These are phyloP conservation scores for Boletus subcaerulescens DNA, from an alignment of 768 basidiomycete species.

Conservation along the genomic window DNA sequence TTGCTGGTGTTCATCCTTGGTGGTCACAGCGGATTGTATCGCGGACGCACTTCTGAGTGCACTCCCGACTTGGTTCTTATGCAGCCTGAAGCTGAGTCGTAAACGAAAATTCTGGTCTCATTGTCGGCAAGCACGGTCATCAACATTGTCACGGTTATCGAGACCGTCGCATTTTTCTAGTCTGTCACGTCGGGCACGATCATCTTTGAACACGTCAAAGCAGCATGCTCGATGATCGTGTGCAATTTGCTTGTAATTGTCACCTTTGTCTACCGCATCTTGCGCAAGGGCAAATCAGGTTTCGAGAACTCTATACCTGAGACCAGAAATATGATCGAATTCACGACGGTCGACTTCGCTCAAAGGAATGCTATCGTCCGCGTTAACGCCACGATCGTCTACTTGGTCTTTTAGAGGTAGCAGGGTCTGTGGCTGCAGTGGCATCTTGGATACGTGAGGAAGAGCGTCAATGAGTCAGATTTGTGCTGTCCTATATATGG, in stretches of 20 bases:
- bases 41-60: constrained; percentile 18
- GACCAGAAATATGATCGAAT: not conserved
- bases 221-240: constrained; percentile 14
- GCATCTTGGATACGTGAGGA: not conserved
- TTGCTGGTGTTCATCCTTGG: too few relatives aligned
- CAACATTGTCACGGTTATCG: constrained; percentile 15
- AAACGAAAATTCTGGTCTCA: constrained; percentile 17
- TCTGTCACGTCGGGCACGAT: constrained; percentile 7
- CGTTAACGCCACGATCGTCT: not conserved
- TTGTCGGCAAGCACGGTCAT: constrained; percentile 25
- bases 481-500: too few relatives aligned
- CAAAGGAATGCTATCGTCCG: not conserved
- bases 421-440: not conserved
- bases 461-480: not conserved
- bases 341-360: not conserved
- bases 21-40: constrained; percentile 18
- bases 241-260: constrained; percentile 25
- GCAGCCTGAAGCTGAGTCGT: constrained; percentile 10
- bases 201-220: constrained; percentile 24
- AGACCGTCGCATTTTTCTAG: constrained; percentile 8
- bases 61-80: constrained; percentile 19
- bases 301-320: not conserved
- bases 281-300: not conserved
- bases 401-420: not conserved
- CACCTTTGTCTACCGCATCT: constrained; percentile 16